These are phyloP conservation scores for Eucalyptus marginata DNA, from an alignment of 345 rosid genomes.

Conservation along the genomic window DNA sequence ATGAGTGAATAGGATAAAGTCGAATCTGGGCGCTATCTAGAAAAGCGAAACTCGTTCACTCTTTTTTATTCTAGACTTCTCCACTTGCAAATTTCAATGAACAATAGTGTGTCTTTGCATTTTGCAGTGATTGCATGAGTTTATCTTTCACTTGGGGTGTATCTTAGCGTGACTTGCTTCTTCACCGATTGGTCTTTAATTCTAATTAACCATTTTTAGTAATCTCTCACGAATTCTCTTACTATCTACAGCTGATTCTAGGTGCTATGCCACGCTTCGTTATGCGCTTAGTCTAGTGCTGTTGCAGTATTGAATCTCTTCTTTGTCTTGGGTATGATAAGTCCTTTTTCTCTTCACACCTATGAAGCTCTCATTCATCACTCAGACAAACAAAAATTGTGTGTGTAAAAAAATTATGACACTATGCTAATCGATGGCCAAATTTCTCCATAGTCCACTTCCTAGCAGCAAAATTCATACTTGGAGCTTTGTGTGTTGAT, in stretches of 20 bases:
- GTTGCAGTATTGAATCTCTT: neutral
- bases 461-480: neutral
- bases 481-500: too few relatives aligned
- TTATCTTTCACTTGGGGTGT: neutral
- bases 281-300: too few relatives aligned
- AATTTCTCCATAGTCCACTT: neutral
- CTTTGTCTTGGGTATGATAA: neutral
- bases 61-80: neutral
- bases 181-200: neutral
- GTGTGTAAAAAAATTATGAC: neutral
- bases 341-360: neutral
- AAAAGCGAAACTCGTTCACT: neutral
- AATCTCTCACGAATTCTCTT: neutral
- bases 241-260: neutral
- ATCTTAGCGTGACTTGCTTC: neutral
- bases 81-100: neutral
- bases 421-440: neutral
- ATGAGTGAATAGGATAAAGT: neutral
- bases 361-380: neutral
- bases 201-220: neutral
- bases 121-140: neutral
- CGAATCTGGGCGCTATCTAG: neutral
- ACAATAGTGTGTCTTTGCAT: neutral
- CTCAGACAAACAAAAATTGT: too few relatives aligned
- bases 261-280: accelerated